Evolutionary conservation across 1,284 basidiomycete genomes (phyloP).

Genomic region (Trametes hirsuta): DNA sequence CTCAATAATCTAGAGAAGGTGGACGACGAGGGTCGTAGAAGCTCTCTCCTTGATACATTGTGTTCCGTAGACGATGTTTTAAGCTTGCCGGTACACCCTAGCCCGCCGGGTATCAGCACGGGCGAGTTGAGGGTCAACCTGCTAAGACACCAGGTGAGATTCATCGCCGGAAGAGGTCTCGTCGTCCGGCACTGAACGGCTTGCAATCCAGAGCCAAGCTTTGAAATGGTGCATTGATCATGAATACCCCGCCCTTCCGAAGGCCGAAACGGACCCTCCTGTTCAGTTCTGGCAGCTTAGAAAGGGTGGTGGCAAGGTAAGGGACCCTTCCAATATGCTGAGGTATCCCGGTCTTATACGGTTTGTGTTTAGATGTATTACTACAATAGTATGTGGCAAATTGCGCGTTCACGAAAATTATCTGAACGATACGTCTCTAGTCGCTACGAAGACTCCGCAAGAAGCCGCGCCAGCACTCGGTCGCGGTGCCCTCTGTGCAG

Average conservation of each 20-base stretch:
- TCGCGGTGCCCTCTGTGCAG: slow-evolving; percentile 83
- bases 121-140: slow-evolving; percentile 73
- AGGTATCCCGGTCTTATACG: background rate
- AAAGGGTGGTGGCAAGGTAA: slow-evolving; percentile 56
- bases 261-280: slow-evolving; percentile 65
- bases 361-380: slow-evolving; percentile 52
- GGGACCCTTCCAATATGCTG: background rate
- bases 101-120: slow-evolving; percentile 66
- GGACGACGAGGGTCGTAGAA: slow-evolving; percentile 74
- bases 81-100: slow-evolving; percentile 63
- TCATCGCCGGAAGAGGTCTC: background rate
- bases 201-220: slow-evolving; percentile 62
- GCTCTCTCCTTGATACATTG: slow-evolving; percentile 67
- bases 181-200: slow-evolving; percentile 3
- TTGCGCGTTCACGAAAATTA: background rate
- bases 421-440: slow-evolving; percentile 35
- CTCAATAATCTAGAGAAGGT: slow-evolving; percentile 74
- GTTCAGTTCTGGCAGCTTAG: slow-evolving; percentile 87
- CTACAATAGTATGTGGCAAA: slow-evolving; percentile 57
- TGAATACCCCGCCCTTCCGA: slow-evolving; percentile 76
- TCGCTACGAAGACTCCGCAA: slow-evolving; percentile 82
- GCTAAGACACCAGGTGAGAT: slow-evolving; percentile 73
- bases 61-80: slow-evolving; percentile 73
- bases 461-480: slow-evolving; percentile 68
- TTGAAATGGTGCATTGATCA: slow-evolving; percentile 79